phyloP scores from a whole-genome alignment of 139 green algal genomes.

The Cymbomonas tetramitiformis region DNA sequence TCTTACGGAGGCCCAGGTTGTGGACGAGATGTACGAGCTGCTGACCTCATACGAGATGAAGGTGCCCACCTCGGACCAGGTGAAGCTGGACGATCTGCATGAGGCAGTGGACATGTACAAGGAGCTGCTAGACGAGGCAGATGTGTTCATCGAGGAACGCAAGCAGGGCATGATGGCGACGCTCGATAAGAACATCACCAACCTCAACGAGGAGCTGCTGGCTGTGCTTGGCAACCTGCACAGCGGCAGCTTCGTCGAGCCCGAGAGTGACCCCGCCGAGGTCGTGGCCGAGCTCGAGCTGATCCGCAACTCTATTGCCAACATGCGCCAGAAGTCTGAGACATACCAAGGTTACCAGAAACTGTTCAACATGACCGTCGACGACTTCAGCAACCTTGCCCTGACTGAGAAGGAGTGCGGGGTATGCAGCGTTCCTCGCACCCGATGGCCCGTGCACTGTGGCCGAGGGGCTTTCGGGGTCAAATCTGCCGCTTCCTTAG shows the following conservation, averaged over 20 bases:
- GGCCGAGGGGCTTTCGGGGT: no score
- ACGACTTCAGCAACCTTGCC: slow-evolving; percentile 25
- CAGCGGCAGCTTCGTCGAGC: slow-evolving; percentile 20
- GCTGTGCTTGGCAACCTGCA: slow-evolving; percentile 31
- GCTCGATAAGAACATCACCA: slow-evolving; percentile 33
- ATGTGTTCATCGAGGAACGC: slow-evolving; percentile 55
- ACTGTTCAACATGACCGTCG: slow-evolving; percentile 22
- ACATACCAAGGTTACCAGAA: slow-evolving; percentile 20
- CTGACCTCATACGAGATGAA: slow-evolving; percentile 28
- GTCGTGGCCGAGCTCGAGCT: slow-evolving; percentile 6
- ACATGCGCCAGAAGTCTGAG: neutral
- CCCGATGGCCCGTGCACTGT: no score
- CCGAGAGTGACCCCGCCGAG: neutral
- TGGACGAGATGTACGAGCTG: slow-evolving; percentile 36
- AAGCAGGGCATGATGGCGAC: slow-evolving; percentile 40
- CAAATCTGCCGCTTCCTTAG: no score
- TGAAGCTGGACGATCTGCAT: slow-evolving; percentile 58
- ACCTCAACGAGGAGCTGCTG: slow-evolving; percentile 45
- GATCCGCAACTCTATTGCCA: slow-evolving; percentile 9
- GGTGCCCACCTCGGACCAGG: slow-evolving; percentile 23
- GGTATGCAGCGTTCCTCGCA: no score
- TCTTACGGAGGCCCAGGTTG: slow-evolving; percentile 3
- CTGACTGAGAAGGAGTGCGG: slow-evolving; percentile 25
- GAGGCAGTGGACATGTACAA: slow-evolving; percentile 39
- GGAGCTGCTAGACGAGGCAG: slow-evolving; percentile 33